phyloP scores from a whole-genome alignment of 495 filamentous ascomycete species.

The Podospora pseudocomata region DNA sequence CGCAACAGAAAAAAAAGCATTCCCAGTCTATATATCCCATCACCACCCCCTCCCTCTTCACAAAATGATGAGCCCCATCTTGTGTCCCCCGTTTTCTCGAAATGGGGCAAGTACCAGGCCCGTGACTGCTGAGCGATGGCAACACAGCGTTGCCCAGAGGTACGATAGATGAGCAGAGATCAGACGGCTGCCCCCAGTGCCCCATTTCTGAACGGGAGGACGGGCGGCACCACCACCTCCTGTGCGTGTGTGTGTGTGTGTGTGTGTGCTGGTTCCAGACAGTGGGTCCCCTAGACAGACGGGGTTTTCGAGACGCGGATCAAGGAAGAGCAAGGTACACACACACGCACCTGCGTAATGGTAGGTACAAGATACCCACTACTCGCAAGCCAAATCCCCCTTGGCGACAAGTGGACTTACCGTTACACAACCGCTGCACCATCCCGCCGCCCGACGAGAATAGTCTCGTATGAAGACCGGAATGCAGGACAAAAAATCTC shows the following conservation, averaged over 20 bases:
- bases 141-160: conserved; percentile 23
- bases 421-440: conserved; percentile 30
- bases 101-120: background rate
- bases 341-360: too few species aligned
- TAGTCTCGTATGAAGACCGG: conserved; percentile 32
- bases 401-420: conserved; percentile 8
- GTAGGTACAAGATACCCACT: background rate
- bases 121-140: conserved; percentile 19
- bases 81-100: conserved; percentile 2
- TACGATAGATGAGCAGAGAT: conserved; percentile 17
- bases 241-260: conserved; percentile 1
- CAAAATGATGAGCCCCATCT: background rate
- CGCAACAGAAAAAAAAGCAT: conserved; percentile 18
- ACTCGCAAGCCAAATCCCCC: background rate
- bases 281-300: conserved; percentile 9
- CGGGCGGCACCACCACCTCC: background rate
- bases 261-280: conserved; percentile 11
- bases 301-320: conserved; percentile 3
- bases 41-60: background rate
- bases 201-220: background rate
- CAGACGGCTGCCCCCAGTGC: conserved; percentile 11
- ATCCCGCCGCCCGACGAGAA: conserved; percentile 36
- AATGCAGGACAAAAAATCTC: conserved; percentile 16
- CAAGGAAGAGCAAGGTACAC: background rate
- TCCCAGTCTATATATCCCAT: conserved; percentile 26